Conservation (phyloP, 495 filamentous ascomycete species). For the Astrothelium subdiscretum region DNA sequence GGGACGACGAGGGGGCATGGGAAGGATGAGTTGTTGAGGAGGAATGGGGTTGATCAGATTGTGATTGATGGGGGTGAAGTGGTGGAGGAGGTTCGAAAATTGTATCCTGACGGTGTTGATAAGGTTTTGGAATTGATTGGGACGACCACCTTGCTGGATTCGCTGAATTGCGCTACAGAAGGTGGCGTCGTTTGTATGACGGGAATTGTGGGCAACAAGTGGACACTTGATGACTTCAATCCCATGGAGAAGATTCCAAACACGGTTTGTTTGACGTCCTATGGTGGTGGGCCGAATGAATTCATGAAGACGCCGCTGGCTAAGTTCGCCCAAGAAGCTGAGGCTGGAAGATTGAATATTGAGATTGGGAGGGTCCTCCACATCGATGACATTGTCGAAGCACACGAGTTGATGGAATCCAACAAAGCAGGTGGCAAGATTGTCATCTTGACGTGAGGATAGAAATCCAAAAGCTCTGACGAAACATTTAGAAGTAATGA, state of each 20-base stretch:
- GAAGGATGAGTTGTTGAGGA: constrained; percentile 29
- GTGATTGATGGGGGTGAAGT: constrained; percentile 33
- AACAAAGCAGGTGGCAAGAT: constrained; percentile 25
- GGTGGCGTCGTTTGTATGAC: constrained; percentile 39
- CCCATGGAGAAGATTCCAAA: constrained; percentile 38
- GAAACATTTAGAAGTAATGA: background rate
- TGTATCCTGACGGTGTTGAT: constrained; percentile 28
- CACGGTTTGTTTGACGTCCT: constrained; percentile 34
- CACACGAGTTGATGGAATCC: constrained; percentile 28
- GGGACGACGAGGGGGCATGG: constrained; percentile 32
- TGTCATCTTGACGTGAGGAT: constrained; percentile 16
- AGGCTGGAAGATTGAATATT: constrained; percentile 31
- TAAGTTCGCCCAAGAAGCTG: constrained; percentile 31
- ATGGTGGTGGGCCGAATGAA: constrained; percentile 32
- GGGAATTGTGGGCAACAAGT: constrained; percentile 40
- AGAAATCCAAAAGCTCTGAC: background rate
- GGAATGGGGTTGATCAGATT: constrained; percentile 32
- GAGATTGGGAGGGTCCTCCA: constrained; percentile 36
- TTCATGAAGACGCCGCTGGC: constrained; percentile 39
- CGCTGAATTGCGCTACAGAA: constrained; percentile 27
- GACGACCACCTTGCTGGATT: constrained; percentile 32
- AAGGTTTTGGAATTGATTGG: constrained; percentile 41
- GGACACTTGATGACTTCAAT: constrained; percentile 33
- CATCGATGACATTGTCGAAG: constrained; percentile 40
- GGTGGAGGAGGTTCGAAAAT: constrained; percentile 25